phyloP scores from a whole-genome alignment of 768 basidiomycete genomes.

The Termitomyces titanicus region DNA sequence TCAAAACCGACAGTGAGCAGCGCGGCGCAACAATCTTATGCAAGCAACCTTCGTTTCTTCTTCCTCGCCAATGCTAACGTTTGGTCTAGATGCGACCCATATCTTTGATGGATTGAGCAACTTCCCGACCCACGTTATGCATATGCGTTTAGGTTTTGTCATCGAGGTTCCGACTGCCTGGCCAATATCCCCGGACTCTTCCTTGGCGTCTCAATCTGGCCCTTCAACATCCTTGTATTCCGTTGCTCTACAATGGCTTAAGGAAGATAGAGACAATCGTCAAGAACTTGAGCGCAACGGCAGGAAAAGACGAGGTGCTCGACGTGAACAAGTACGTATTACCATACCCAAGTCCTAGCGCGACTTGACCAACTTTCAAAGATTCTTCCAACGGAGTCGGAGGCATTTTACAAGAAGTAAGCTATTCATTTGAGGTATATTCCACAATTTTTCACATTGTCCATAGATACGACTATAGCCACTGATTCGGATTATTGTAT shows the following conservation, averaged over 20 bases:
- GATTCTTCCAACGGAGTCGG: conserved; percentile 69
- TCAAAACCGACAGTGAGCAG: conserved; percentile 74
- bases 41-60: conserved; percentile 31
- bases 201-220: conserved; percentile 17
- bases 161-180: conserved; percentile 66
- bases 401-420: conserved; percentile 83
- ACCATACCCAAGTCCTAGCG: neutral
- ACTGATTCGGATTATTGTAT: conserved; percentile 20
- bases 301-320: conserved; percentile 59
- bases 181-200: conserved; percentile 41
- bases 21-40: conserved; percentile 89
- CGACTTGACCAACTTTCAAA: conserved; percentile 21
- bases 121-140: conserved; percentile 93
- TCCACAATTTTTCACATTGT: neutral
- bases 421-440: conserved; percentile 16
- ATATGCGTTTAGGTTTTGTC: conserved; percentile 84
- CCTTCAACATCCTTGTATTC: conserved; percentile 49
- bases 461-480: conserved; percentile 40
- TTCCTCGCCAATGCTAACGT: neutral
- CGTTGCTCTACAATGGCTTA: conserved; percentile 84
- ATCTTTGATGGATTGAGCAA: conserved; percentile 89
- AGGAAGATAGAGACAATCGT: conserved; percentile 72
- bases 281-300: conserved; percentile 54
- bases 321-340: conserved; percentile 45
- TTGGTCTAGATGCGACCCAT: conserved; percentile 80